phyloP scores from a whole-genome alignment of 2,329 filamentous ascomycete species.

The Phialophora expanda region DNA sequence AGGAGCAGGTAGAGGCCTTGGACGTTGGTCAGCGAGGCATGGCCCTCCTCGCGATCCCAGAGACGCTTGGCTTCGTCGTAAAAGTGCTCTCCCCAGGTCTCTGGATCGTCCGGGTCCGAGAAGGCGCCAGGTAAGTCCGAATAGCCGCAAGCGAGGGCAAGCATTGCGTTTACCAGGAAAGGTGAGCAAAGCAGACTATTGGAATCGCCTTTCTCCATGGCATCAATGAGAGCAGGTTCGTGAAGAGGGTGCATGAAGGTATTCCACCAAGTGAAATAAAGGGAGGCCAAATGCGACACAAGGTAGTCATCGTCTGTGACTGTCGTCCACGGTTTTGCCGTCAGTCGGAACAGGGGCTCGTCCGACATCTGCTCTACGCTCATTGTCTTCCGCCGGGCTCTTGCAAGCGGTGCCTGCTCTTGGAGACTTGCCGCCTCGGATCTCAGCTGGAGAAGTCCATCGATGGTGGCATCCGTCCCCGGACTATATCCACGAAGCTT shows the following conservation, averaged over 20 bases:
- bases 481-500: conserved; percentile 13
- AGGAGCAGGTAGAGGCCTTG: conserved; percentile 15
- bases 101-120: conserved; percentile 10
- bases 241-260: conserved; percentile 44
- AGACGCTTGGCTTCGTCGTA: conserved; percentile 16
- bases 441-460: conserved; percentile 11
- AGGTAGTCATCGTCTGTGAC: conserved; percentile 44
- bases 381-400: conserved; percentile 11
- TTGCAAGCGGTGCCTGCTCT: neutral
- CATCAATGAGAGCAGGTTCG: conserved; percentile 43
- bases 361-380: conserved; percentile 17
- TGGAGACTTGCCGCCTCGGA: conserved; percentile 6
- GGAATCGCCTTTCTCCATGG: conserved; percentile 44
- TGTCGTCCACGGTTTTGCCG: conserved; percentile 42
- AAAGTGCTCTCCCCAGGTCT: conserved; percentile 17
- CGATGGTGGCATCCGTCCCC: conserved; percentile 6
- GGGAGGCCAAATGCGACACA: conserved; percentile 44
- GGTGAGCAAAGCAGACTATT: conserved; percentile 41
- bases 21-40: conserved; percentile 11
- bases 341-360: conserved; percentile 14
- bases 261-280: conserved; percentile 46
- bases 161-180: conserved; percentile 43
- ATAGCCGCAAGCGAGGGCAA: conserved; percentile 21
- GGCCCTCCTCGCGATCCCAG: conserved; percentile 14
- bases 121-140: conserved; percentile 13